phyloP scores from a whole-genome alignment of 1,284 basidiomycete genomes.

The Ceratobasidium theobromae region DNA sequence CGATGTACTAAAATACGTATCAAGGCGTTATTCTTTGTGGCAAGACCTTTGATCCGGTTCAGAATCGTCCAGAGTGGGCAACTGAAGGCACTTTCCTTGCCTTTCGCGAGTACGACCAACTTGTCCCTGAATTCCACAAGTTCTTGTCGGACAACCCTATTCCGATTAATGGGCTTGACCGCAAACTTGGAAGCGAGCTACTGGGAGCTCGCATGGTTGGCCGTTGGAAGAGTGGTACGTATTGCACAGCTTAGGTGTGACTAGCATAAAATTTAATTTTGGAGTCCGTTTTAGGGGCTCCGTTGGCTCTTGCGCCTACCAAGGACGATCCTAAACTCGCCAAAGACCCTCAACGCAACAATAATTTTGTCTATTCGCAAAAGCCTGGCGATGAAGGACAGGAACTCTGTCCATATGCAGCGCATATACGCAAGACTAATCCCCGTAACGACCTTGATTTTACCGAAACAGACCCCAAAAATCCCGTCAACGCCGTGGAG shows the following conservation, averaged over 20 bases:
- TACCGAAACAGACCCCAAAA: too few relatives aligned
- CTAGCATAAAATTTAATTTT: not conserved
- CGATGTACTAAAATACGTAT: not conserved
- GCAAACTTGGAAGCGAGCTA: slow-evolving; percentile 50
- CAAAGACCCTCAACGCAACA: slow-evolving; percentile 47
- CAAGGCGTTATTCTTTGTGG: slow-evolving; percentile 45
- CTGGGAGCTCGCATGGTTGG: slow-evolving; percentile 59
- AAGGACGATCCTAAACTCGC: slow-evolving; percentile 48
- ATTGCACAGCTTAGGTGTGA: slow-evolving; percentile 4
- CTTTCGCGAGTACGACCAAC: slow-evolving; percentile 51
- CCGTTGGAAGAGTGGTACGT: slow-evolving; percentile 51
- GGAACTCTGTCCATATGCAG: slow-evolving; percentile 56
- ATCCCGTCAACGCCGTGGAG: not conserved
- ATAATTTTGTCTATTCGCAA: slow-evolving; percentile 50
- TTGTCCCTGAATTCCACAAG: slow-evolving; percentile 33
- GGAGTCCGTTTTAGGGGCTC: slow-evolving; percentile 49
- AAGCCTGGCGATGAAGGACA: slow-evolving; percentile 38
- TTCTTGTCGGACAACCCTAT: slow-evolving; percentile 31
- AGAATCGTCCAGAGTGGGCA: slow-evolving; percentile 50
- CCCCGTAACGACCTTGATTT: slow-evolving; percentile 55
- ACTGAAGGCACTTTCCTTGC: slow-evolving; percentile 57
- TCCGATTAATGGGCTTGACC: slow-evolving; percentile 38
- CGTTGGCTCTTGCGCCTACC: slow-evolving; percentile 50
- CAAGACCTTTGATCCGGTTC: slow-evolving; percentile 42
- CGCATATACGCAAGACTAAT: slow-evolving; percentile 57